Percentiles rank a stretch among this genome's conserved stretches.
phyloP scores from a whole-genome alignment of 2,329 filamentous ascomycete species.

The Phialophora chinensis region DNA sequence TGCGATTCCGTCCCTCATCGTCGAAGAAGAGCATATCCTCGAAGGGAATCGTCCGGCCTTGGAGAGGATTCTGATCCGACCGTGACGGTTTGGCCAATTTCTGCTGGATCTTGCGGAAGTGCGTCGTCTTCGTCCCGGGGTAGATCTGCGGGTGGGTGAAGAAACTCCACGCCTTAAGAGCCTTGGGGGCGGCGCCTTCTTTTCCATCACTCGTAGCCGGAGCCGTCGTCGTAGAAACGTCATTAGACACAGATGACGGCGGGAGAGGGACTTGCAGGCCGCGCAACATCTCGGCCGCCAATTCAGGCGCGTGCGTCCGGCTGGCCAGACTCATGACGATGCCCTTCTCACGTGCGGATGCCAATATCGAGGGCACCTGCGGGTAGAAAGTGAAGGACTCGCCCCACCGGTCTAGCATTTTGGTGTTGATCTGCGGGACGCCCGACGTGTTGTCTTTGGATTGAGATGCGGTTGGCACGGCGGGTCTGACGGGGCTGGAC shows the following conservation, averaged over 20 bases:
- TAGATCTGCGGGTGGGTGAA: constrained; percentile 67
- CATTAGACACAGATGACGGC: constrained; percentile 27
- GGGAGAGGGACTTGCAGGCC: constrained; percentile 66
- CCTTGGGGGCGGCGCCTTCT: constrained; percentile 65
- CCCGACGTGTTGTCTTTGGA: constrained; percentile 49
- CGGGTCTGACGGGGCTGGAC: constrained; percentile 70
- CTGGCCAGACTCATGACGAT: constrained; percentile 75
- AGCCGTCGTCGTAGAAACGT: too few species aligned
- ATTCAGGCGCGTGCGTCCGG: constrained; percentile 77
- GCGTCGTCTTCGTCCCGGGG: constrained; percentile 80
- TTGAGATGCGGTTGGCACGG: neutral
- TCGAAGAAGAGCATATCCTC: constrained; percentile 96
- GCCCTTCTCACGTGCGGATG: constrained; percentile 61
- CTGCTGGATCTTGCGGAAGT: constrained; percentile 76
- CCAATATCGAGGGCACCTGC: constrained; percentile 71
- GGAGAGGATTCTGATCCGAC: neutral
- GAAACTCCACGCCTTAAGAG: constrained; percentile 54
- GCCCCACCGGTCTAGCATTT: constrained; percentile 54
- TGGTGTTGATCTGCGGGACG: constrained; percentile 24
- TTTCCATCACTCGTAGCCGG: constrained; percentile 40
- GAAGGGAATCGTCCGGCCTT: constrained; percentile 63
- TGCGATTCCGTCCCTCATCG: constrained; percentile 83
- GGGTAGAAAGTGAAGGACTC: constrained; percentile 74
- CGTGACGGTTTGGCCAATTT: constrained; percentile 36
- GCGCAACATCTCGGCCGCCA: constrained; percentile 80